Conservation (phyloP, 805 yeast species). For the Metschnikowia lachancei region DNA sequence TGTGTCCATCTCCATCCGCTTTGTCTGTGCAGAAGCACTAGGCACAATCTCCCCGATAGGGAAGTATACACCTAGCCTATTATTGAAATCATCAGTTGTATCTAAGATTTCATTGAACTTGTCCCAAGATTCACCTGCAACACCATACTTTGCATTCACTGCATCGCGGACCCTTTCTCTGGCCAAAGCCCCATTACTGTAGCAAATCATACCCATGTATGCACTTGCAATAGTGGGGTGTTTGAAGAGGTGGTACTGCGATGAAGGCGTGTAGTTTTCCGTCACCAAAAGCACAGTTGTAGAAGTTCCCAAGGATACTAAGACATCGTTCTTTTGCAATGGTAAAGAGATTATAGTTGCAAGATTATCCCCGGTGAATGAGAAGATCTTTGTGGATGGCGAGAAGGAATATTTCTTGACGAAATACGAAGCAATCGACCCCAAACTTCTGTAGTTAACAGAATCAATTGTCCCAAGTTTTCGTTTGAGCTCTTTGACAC, state of each 20-base stretch:
- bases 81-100: slow-evolving; percentile 31
- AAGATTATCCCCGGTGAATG: slow-evolving; percentile 89
- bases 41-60: slow-evolving; percentile 93
- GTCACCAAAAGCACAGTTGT: slow-evolving; percentile 85
- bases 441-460: slow-evolving; percentile 49
- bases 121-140: slow-evolving; percentile 50
- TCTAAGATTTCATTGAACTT: slow-evolving; percentile 57
- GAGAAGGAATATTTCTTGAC: slow-evolving; percentile 61
- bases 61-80: slow-evolving; percentile 73
- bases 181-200: slow-evolving; percentile 87
- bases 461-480: slow-evolving; percentile 57
- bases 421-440: slow-evolving; percentile 59
- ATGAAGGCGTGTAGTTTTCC: slow-evolving; percentile 70
- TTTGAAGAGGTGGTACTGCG: slow-evolving; percentile 78
- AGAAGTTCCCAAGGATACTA: slow-evolving; percentile 86
- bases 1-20: slow-evolving; percentile 46
- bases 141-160: slow-evolving; percentile 46
- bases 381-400: slow-evolving; percentile 54
- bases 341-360: slow-evolving; percentile 87
- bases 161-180: slow-evolving; percentile 71
- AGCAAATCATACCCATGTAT: slow-evolving; percentile 94
- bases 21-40: slow-evolving; percentile 62
- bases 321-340: slow-evolving; percentile 66
- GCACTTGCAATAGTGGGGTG: slow-evolving; percentile 78
- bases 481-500: slow-evolving; percentile 39